A percentile compares a stretch with the other conserved stretches of the same genome.
Conservation (phyloP, 805 yeast genomes). For the Spathaspora sp. region DNA sequence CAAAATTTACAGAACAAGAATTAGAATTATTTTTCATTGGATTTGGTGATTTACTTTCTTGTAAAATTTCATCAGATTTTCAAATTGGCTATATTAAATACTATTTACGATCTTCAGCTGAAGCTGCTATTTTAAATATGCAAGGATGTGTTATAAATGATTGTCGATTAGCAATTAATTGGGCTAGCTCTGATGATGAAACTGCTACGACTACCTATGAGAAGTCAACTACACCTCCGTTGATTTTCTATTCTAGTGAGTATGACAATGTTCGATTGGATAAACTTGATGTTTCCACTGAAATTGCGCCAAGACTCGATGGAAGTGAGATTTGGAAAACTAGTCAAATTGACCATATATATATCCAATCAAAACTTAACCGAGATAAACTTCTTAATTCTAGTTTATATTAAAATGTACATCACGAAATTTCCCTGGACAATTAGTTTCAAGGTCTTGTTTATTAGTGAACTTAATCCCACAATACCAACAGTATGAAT, state of each 20-base stretch:
- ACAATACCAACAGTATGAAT: slow-evolving; percentile 49
- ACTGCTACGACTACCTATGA: slow-evolving; percentile 6
- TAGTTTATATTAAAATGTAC: slow-evolving; percentile 29
- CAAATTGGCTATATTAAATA: slow-evolving; percentile 23
- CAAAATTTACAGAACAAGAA: slow-evolving; percentile 58
- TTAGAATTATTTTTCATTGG: slow-evolving; percentile 55
- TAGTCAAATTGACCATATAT: slow-evolving; percentile 14
- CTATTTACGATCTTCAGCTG: slow-evolving; percentile 31
- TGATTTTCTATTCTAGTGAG: slow-evolving; percentile 16
- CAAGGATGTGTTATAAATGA: slow-evolving; percentile 28
- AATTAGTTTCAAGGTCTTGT: slow-evolving; percentile 35
- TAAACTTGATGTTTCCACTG: slow-evolving; percentile 7
- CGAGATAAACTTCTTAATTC: slow-evolving; percentile 9
- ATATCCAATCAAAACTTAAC: slow-evolving; percentile 11
- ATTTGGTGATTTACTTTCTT: slow-evolving; percentile 50
- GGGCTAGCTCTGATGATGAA: slow-evolving; percentile 24
- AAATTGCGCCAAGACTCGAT: slow-evolving; percentile 7
- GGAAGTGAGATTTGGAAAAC: slow-evolving; percentile 15
- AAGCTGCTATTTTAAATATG: slow-evolving; percentile 30
- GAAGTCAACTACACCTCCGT: slow-evolving; percentile 13
- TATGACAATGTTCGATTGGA: slow-evolving; percentile 17
- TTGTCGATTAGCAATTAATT: slow-evolving; percentile 22
- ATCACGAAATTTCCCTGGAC: slow-evolving; percentile 48
- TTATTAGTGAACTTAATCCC: slow-evolving; percentile 36
- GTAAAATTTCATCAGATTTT: slow-evolving; percentile 17